phyloP scores from a whole-genome alignment of 108 stramenopile species.

The Cyclotella atomus region DNA sequence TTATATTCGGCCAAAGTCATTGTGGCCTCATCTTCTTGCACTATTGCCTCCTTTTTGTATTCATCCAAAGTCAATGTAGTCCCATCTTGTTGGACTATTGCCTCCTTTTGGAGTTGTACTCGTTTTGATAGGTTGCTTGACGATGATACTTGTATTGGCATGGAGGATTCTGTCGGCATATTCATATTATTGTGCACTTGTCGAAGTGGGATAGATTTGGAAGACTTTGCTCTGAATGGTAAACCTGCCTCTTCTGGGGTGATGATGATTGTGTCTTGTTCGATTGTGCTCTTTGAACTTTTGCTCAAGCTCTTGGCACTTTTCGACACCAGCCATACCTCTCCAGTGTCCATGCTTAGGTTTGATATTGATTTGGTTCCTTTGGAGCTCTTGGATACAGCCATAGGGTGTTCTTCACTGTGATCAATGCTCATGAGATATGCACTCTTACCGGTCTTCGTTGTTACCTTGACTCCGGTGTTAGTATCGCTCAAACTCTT shows the following conservation, averaged over 20 bases:
- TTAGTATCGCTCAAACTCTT: not conserved
- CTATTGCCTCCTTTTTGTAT: not conserved
- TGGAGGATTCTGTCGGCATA: not conserved
- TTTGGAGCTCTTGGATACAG: not conserved
- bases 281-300: not conserved
- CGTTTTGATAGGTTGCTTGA: not conserved
- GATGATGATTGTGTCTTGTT: not conserved
- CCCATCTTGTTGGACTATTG: not conserved
- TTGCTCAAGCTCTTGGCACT: not conserved
- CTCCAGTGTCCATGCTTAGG: no score
- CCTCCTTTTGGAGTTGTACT: not conserved
- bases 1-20: not conserved
- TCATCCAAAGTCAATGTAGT: not conserved
- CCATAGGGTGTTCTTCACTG: not conserved
- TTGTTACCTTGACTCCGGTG: not conserved
- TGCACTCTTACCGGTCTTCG: constrained; percentile 1
- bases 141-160: not conserved
- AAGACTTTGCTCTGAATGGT: constrained; percentile 15
- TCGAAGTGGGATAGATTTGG: constrained; percentile 6
- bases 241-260: constrained; percentile 11
- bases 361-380: no score
- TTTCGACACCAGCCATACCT: not conserved
- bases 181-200: not conserved
- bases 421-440: not conserved
- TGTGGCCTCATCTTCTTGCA: not conserved